A percentile compares a stretch with the other conserved stretches of the same genome.
Evolutionary conservation across 2,329 filamentous ascomycete genomes (phyloP).

Genomic region (Pseudogymnoascus sp.): DNA sequence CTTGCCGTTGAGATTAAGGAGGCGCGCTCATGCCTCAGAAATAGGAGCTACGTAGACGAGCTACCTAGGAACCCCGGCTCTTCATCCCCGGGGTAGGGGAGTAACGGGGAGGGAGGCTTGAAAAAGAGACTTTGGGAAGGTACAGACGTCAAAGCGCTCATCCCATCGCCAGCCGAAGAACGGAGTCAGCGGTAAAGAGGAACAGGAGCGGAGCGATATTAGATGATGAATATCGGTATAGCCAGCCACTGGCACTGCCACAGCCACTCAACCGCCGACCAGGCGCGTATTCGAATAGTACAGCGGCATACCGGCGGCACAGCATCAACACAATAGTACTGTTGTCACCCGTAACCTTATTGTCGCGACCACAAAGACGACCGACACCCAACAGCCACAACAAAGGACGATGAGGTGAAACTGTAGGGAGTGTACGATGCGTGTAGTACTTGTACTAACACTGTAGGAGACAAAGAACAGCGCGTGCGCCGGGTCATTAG

Average conservation of each 20-base stretch:
- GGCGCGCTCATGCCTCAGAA: conserved; percentile 1
- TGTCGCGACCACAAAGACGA: background rate
- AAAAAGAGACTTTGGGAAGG: background rate
- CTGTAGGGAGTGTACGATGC: background rate
- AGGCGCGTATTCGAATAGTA: background rate
- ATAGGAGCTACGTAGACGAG: background rate
- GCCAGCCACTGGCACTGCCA: background rate
- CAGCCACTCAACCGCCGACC: background rate
- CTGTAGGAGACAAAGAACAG: background rate
- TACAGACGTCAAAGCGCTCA: background rate
- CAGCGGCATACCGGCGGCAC: background rate
- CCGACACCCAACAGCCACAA: background rate
- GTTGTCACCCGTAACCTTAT: background rate
- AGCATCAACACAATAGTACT: background rate
- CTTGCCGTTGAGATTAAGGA: background rate
- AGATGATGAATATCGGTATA: background rate
- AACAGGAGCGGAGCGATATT: background rate
- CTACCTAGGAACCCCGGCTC: background rate
- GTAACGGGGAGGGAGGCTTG: background rate
- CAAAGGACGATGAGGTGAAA: background rate
- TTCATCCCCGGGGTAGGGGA: no score
- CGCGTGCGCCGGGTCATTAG: background rate
- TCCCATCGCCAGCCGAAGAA: background rate
- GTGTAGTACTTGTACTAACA: background rate
- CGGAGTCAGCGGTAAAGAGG: background rate